Conservation (phyloP, 2,329 filamentous ascomycete species). For the Paraphoma chrysanthemicola region DNA sequence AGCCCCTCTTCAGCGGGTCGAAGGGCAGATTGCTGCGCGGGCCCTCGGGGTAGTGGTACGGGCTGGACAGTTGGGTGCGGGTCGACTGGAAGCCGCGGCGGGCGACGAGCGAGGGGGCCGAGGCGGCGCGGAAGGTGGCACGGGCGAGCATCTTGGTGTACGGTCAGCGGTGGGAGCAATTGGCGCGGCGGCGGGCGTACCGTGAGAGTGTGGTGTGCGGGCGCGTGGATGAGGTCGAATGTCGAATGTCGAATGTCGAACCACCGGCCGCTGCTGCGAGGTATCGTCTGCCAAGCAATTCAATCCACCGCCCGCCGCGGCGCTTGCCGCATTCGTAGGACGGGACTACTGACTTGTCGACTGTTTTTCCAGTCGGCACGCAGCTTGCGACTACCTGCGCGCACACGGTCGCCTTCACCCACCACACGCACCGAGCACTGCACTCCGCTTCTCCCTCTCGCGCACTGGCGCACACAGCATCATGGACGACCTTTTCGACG, state of each 20-base stretch:
- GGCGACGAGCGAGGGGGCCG: slow-evolving; percentile 71
- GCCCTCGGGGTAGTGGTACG: slow-evolving; percentile 98
- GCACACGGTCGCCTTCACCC: too few species aligned
- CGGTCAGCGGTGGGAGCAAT: slow-evolving; percentile 44
- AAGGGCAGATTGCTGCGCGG: slow-evolving; percentile 95
- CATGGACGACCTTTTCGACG: slow-evolving; percentile 56
- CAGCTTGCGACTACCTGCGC: too few species aligned
- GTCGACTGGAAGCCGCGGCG: slow-evolving; percentile 95
- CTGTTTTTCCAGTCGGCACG: too few species aligned
- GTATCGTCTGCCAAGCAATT: too few species aligned
- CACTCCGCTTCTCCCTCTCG: too few species aligned
- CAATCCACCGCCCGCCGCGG: too few species aligned
- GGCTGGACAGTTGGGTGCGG: slow-evolving; percentile 81
- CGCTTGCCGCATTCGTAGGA: too few species aligned
- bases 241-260: slow-evolving; percentile 8
- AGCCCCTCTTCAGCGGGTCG: slow-evolving; percentile 90
- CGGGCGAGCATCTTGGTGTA: slow-evolving; percentile 76
- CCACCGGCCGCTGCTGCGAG: neutral
- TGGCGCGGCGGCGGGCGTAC: slow-evolving; percentile 33
- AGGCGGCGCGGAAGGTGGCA: slow-evolving; percentile 66
- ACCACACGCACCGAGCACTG: too few species aligned
- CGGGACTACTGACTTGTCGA: too few species aligned
- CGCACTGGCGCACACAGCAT: slow-evolving; percentile 21
- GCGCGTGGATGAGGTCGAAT: slow-evolving; percentile 19
- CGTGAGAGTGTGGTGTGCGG: slow-evolving; percentile 36